Conservation (phyloP, 1,284 basidiomycete genomes). For the Trametes hirsuta region DNA sequence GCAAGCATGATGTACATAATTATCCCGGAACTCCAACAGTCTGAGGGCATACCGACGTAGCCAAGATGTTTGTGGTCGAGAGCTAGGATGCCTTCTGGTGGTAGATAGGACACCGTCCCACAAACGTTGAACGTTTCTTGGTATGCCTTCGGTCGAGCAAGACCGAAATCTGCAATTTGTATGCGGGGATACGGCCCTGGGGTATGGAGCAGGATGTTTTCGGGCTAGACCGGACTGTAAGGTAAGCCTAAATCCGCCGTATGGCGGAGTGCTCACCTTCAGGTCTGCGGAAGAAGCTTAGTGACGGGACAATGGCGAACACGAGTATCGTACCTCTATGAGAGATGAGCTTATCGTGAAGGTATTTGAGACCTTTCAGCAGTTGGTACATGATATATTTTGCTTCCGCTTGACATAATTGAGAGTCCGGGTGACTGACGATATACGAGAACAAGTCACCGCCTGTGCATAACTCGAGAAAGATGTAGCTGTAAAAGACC, state of each 20-base stretch:
- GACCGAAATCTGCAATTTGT: conserved; percentile 85
- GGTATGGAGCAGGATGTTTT: conserved; percentile 79
- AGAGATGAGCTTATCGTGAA: conserved; percentile 76
- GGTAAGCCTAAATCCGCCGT: neutral
- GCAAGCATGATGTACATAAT: conserved; percentile 81
- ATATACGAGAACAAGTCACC: conserved; percentile 83
- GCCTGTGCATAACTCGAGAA: conserved; percentile 76
- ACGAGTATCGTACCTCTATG: conserved; percentile 65
- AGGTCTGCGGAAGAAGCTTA: conserved; percentile 51
- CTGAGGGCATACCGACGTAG: conserved; percentile 79
- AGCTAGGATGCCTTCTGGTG: conserved; percentile 80
- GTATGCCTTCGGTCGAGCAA: conserved; percentile 77
- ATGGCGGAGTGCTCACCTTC: conserved; percentile 52
- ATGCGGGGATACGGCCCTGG: conserved; percentile 82
- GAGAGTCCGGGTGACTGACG: conserved; percentile 57
- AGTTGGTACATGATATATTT: conserved; percentile 87
- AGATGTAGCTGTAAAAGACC: conserved; percentile 57
- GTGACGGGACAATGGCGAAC: neutral
- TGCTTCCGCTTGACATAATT: conserved; percentile 75
- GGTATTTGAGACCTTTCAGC: conserved; percentile 70
- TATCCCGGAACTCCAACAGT: conserved; percentile 84
- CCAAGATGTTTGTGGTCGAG: conserved; percentile 70
- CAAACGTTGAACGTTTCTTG: conserved; percentile 81
- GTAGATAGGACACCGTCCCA: conserved; percentile 84
- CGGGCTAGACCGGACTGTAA: conserved; percentile 54